These are phyloP conservation scores for Mycena venus DNA, from an alignment of 768 basidiomycete species.

Conservation along the genomic window DNA sequence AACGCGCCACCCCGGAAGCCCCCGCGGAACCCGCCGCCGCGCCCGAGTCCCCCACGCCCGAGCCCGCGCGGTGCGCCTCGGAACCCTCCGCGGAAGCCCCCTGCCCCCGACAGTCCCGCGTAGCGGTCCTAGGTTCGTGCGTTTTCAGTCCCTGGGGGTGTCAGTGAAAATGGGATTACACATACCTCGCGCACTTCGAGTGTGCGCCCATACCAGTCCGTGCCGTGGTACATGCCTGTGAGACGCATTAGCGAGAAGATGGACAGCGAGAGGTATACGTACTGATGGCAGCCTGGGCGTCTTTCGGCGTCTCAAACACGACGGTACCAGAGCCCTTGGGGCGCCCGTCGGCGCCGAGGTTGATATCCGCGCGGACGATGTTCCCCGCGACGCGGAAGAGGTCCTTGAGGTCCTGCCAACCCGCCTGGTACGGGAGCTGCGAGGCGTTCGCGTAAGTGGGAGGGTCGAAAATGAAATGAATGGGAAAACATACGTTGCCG, in stretches of 20 bases:
- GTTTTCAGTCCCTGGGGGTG: too few species aligned
- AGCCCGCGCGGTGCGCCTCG: slow-evolving; percentile 68
- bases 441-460: slow-evolving; percentile 5
- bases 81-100: slow-evolving; percentile 71
- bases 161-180: not conserved
- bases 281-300: slow-evolving; percentile 95
- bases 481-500: slow-evolving; percentile 77
- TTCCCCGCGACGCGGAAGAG: slow-evolving; percentile 96
- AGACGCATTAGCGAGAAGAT: not conserved
- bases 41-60: slow-evolving; percentile 41
- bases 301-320: slow-evolving; percentile 91
- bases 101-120: slow-evolving; percentile 83
- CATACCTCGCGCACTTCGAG: slow-evolving; percentile 95
- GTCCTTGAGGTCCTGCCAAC: slow-evolving; percentile 99
- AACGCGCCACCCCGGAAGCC: slow-evolving; percentile 52
- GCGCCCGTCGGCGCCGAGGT: slow-evolving; percentile 91
- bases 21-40: slow-evolving; percentile 58
- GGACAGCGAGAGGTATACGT: slow-evolving; percentile 45
- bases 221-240: slow-evolving; percentile 95
- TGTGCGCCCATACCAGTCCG: slow-evolving; percentile 96
- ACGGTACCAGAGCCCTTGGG: slow-evolving; percentile 99
- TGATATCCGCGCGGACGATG: slow-evolving; percentile 96
- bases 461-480: not conserved
- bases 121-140: slow-evolving; percentile 77
- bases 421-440: slow-evolving; percentile 95